Base-by-base conservation (phyloP, 768 basidiomycete genomes). In the Gymnopilus junonius region DNA sequence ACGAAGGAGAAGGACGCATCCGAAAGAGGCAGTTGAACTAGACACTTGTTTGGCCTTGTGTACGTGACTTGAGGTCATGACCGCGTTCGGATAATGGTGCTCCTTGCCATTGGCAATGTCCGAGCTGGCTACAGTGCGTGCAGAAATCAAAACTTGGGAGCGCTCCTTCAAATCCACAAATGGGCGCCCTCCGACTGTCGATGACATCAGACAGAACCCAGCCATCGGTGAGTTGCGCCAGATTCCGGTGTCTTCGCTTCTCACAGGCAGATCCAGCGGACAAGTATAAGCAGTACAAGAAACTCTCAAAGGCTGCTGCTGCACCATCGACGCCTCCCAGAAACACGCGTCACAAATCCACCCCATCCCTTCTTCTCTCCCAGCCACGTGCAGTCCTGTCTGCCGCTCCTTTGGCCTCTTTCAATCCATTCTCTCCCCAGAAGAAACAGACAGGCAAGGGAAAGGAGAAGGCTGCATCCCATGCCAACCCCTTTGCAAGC, bases 231-330 rank as follows among this genome's bases (percentile, higher is more conserved):
- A 66, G 87, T 75, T 48, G 32, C 23, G 65, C 39, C 15, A 35
- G 20, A 34, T 37, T 55, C 46, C 46, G 7, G n/a, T 57, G 64
- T 58, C 25, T 40, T 60, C 67, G 69, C 71, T 64, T 51, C 60
- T 35, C 37, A 48, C 53, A 34, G 17, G 29, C 11, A 46, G 29
- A 25, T 62, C 12, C 71, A 94, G 92, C 90, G 63, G 83, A 86
- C 66, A 93, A 90, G 74, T 94, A 94, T 79, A 93, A 84, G 74
- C 82, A 85, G 31, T 93, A 94, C 82, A 94, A 93, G 82, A 87
- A 83, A 62, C 82, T 93, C 35, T 83, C 83, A 59, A 93, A 90
- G 66, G 71, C 74, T 25, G 67, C 76, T 1, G 64, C 74, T 31
- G 64, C 63, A 25, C 78, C 80, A 45, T 79, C 78, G 8, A 81